A percentile compares a stretch with the other conserved stretches of the same genome.
These are phyloP conservation scores for Diphasiastrum complanatum DNA, from an alignment of 83 land plant species.

Conservation along the genomic window DNA sequence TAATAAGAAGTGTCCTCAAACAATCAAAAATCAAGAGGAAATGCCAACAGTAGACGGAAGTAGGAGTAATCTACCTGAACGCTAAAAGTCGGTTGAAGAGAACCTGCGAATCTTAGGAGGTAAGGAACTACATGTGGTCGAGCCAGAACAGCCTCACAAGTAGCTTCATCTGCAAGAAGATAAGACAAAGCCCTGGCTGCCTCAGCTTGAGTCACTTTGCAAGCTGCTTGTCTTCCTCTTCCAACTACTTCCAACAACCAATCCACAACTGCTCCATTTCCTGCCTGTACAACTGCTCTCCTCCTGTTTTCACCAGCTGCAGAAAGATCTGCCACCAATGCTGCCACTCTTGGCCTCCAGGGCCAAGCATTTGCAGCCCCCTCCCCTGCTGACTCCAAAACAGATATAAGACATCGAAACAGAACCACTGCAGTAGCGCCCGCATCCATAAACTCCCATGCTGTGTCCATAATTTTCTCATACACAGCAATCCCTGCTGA, in stretches of 20 bases:
- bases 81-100: constrained; percentile 49
- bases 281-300: constrained; percentile 73
- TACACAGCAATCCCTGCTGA: too few relatives aligned
- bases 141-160: constrained; percentile 56
- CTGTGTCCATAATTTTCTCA: too few relatives aligned
- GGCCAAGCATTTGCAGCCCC: too few relatives aligned
- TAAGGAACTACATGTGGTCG: constrained; percentile 72
- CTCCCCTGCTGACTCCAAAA: too few relatives aligned
- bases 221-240: constrained; percentile 44
- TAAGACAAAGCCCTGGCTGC: constrained; percentile 81
- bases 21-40: not conserved
- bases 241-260: constrained; percentile 67
- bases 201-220: constrained; percentile 60
- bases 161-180: constrained; percentile 62
- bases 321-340: constrained; percentile 21
- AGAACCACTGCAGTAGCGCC: too few relatives aligned
- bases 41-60: not conserved
- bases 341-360: constrained; percentile 14
- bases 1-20: too few relatives aligned
- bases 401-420: too few relatives aligned
- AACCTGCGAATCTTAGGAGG: constrained; percentile 65
- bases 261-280: constrained; percentile 78
- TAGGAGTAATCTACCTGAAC: constrained; percentile 33
- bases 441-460: too few relatives aligned
- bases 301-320: constrained; percentile 67